These are phyloP conservation scores for Boechera stricta DNA, from an alignment of 345 rosid species.

Conservation along the genomic window DNA sequence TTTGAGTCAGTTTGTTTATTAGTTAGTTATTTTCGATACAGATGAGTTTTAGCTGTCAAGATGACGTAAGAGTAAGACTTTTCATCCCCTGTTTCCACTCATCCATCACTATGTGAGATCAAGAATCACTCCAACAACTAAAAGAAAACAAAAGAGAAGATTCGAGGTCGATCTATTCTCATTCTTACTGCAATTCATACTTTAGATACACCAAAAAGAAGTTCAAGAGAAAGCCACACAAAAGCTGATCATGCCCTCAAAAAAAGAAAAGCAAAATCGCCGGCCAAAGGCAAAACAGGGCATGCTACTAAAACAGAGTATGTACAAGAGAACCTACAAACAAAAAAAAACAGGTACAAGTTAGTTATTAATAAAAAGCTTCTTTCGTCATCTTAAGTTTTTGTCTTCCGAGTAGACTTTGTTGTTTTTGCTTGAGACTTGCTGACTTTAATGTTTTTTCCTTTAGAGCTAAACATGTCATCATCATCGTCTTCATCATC, in stretches of 20 bases:
- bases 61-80: constrained; percentile 22
- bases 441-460: constrained; percentile 57
- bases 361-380: constrained; percentile 1
- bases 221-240: background rate
- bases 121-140: background rate
- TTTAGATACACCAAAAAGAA: background rate
- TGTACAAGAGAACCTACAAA: constrained; percentile 21
- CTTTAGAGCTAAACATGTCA: constrained; percentile 54
- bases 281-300: constrained; percentile 23
- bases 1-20: constrained; percentile 7
- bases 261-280: constrained; percentile 11
- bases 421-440: constrained; percentile 47
- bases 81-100: constrained; percentile 6
- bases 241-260: constrained; percentile 31
- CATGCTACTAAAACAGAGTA: constrained; percentile 20
- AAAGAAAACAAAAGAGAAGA: constrained; percentile 9
- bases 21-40: background rate
- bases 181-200: constrained; percentile 15
- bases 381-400: constrained; percentile 37
- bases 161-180: background rate
- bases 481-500: constrained; percentile 69
- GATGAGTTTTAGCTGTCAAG: constrained; percentile 30
- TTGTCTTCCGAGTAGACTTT: constrained; percentile 43
- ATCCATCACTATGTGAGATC: constrained; percentile 8
- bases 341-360: background rate